phyloP scores from a whole-genome alignment of 176 grass and related monocot genomes.

The Canna indica region DNA sequence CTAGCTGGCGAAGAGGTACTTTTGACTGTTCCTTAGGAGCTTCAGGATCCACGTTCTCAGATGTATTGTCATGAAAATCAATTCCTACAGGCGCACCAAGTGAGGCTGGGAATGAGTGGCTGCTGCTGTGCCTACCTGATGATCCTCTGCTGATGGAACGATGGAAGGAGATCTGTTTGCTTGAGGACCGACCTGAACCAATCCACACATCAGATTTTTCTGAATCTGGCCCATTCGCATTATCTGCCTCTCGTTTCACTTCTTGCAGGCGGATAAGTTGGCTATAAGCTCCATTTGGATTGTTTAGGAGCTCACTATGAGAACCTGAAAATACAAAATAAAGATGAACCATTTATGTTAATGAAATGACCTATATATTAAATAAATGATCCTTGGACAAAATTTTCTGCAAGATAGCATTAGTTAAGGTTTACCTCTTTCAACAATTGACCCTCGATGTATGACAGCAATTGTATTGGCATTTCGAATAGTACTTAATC shows the following conservation, averaged over 20 bases:
- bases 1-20: slow-evolving; percentile 64
- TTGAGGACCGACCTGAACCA: slow-evolving; percentile 31
- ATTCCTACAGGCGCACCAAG: slow-evolving; percentile 47
- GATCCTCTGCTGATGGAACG: slow-evolving; percentile 47
- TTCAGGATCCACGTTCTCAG: slow-evolving; percentile 18
- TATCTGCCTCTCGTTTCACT: slow-evolving; percentile 33
- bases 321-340: slow-evolving; percentile 43
- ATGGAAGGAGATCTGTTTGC: slow-evolving; percentile 47
- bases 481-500: slow-evolving; percentile 73
- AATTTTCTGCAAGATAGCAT: background rate
- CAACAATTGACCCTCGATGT: slow-evolving; percentile 68
- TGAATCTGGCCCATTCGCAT: background rate
- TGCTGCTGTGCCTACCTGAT: slow-evolving; percentile 54
- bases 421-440: slow-evolving; percentile 48
- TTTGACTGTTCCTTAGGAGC: slow-evolving; percentile 26
- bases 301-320: slow-evolving; percentile 59
- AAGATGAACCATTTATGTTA: background rate
- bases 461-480: slow-evolving; percentile 70
- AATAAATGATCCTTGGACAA: background rate
- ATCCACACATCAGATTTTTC: slow-evolving; percentile 33
- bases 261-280: slow-evolving; percentile 78
- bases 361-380: background rate
- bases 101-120: slow-evolving; percentile 61
- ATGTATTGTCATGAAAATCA: slow-evolving; percentile 48
- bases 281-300: slow-evolving; percentile 71